These are phyloP conservation scores for Flaveria ramosissima DNA, from an alignment of 129 eudicot species.

Conservation along the genomic window DNA sequence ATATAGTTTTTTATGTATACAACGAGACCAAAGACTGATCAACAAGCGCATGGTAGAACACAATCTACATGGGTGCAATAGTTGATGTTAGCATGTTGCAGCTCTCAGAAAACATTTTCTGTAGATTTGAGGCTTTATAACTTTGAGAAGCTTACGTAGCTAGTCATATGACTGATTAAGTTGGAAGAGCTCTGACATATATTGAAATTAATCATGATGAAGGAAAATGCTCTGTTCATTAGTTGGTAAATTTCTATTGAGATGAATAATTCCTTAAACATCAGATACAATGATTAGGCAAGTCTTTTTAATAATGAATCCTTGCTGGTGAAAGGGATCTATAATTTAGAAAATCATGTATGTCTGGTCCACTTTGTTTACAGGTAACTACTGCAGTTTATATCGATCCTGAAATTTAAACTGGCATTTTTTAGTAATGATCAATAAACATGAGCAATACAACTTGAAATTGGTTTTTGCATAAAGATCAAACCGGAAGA, in stretches of 20 bases:
- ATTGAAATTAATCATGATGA: background rate
- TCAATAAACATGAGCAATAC: background rate
- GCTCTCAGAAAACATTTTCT: background rate
- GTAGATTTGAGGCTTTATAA: background rate
- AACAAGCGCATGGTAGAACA: background rate
- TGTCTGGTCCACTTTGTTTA: background rate
- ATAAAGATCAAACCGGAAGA: background rate
- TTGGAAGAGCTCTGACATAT: background rate
- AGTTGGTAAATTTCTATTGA: background rate
- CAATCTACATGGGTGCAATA: background rate
- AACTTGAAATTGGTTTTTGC: background rate
- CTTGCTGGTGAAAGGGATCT: slow-evolving; percentile 4
- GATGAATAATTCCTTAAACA: background rate
- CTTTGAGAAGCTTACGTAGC: background rate
- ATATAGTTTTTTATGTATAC: background rate
- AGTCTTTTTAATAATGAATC: background rate
- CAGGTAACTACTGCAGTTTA: background rate
- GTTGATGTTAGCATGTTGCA: background rate
- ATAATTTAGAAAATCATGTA: background rate
- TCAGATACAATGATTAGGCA: background rate
- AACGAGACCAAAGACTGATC: background rate
- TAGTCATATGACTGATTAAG: background rate
- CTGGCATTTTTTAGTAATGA: background rate
- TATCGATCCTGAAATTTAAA: background rate
- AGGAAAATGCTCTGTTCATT: background rate